Conservation (phyloP, 176 grass and related monocot species). For the Poa annua region DNA sequence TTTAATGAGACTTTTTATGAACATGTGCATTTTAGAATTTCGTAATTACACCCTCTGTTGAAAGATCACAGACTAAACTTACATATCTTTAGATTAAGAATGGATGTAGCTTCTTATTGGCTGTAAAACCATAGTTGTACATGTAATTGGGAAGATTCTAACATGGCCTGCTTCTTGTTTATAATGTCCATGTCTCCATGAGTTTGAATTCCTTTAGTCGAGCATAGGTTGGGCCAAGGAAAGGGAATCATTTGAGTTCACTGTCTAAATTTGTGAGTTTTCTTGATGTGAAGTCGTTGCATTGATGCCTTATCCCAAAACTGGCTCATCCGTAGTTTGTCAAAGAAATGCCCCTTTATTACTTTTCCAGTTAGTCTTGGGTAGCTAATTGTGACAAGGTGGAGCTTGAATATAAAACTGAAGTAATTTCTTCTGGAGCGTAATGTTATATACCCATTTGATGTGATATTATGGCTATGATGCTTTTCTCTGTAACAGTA, state of each 20-base stretch:
- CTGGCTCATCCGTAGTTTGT: neutral
- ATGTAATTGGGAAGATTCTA: conserved; percentile 7
- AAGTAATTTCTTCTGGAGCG: neutral
- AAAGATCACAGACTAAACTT: neutral
- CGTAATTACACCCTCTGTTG: neutral
- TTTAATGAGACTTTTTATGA: neutral
- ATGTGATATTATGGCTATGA: neutral
- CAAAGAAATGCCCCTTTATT: neutral
- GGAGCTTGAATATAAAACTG: neutral
- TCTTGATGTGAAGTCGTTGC: neutral
- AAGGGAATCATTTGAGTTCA: neutral
- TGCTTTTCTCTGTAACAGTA: neutral
- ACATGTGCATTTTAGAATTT: neutral
- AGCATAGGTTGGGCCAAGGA: neutral
- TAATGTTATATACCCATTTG: neutral
- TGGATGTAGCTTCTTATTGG: neutral
- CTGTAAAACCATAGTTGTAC: neutral
- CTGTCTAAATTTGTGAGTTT: neutral
- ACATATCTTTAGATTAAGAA: neutral
- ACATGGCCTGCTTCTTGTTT: neutral
- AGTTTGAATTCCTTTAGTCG: neutral
- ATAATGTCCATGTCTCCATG: neutral
- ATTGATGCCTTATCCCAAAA: neutral
- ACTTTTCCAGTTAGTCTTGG: neutral
- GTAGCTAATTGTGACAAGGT: neutral